Conservation (phyloP, 352 stramenopile genomes). For the Detonula confervacea region DNA sequence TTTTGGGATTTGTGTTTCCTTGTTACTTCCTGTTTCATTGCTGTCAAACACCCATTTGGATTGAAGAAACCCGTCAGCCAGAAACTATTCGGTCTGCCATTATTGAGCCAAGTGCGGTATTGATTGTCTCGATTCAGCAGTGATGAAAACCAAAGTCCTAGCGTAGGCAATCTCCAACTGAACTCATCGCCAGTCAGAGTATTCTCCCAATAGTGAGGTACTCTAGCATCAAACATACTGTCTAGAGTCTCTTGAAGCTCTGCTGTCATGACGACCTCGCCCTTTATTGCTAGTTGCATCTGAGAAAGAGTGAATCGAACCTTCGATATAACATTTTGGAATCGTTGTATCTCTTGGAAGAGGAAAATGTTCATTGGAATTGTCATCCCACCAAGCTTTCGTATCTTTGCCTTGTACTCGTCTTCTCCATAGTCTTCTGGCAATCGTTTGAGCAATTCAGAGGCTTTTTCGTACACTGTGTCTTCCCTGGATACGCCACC, state of each 20-base stretch:
- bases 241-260: slow-evolving; percentile 94
- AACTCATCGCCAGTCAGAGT: slow-evolving; percentile 97
- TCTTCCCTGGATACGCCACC: slow-evolving; percentile 93
- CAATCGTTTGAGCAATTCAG: slow-evolving; percentile 92
- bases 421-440: slow-evolving; percentile 97
- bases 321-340: slow-evolving; percentile 96
- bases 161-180: slow-evolving; percentile 94
- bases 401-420: slow-evolving; percentile 97
- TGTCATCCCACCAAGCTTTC: slow-evolving; percentile 93
- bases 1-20: slow-evolving; percentile 97
- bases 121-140: slow-evolving; percentile 95
- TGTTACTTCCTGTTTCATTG: slow-evolving; percentile 99
- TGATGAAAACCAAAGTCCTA: slow-evolving; percentile 97
- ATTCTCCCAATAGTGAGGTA: slow-evolving; percentile 94
- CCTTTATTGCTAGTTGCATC: slow-evolving; percentile 96
- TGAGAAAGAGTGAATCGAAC: slow-evolving; percentile 94
- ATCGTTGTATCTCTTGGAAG: slow-evolving; percentile 97
- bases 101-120: slow-evolving; percentile 95
- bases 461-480: slow-evolving; percentile 94
- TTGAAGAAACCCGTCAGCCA: slow-evolving; percentile 99
- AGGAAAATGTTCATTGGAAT: slow-evolving; percentile 98
- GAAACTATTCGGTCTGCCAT: slow-evolving; percentile 92
- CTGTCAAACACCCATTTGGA: slow-evolving; percentile 96
- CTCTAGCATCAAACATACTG: slow-evolving; percentile 95
- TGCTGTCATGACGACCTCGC: slow-evolving; percentile 97